Base-by-base conservation (phyloP, 306 rosid species). In the Dryas drummondii region DNA sequence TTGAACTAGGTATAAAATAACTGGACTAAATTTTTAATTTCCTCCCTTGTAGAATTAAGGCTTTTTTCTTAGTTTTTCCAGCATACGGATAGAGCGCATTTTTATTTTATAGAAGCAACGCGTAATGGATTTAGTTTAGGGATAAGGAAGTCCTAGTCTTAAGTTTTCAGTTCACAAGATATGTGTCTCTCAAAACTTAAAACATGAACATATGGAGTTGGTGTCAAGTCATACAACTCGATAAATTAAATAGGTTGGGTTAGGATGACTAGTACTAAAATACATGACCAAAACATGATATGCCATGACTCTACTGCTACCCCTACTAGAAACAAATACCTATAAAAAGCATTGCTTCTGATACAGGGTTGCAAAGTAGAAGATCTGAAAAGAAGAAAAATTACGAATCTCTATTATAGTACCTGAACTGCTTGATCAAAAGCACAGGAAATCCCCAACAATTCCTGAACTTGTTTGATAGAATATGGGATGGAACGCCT, bases 371-470 rank as follows among this genome's bases (percentile, higher is more conserved):
- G 37, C 15, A 14, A 50, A 32, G 41, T 51, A 44, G 12, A n/a
- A 40, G 41, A 51, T 10, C 7, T 7, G 6, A 5, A 50, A 63
- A 53, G 8, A 47, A 46, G 68, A 37, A 69, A 51, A 66, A 49
- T 22, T 44, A 63, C 5, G 46, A 60, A 12, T 37, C 76, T 52
- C 14, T 16, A 68, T 8, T 19, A 71, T 2, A 5, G 57, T 79
- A 87, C 99, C 93, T 86, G 92, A 73, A 94, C 82, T 15, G 89
- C 93, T 86, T 88, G 93, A 85, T 88, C 99, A 88, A 90, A 92
- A 60, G 91, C 86, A 81, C 93, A 88, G 69, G 99, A 87, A 70
- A 94, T 78, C 54, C 99, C 99, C 68, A 94, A 80, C 82, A 94
- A 71, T 49, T 90, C 91, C 63, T 94, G 97, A 75, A 89, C 80